Base-by-base conservation (phyloP, 2,329 filamentous ascomycete genomes). In the Fusarium camptoceras region DNA sequence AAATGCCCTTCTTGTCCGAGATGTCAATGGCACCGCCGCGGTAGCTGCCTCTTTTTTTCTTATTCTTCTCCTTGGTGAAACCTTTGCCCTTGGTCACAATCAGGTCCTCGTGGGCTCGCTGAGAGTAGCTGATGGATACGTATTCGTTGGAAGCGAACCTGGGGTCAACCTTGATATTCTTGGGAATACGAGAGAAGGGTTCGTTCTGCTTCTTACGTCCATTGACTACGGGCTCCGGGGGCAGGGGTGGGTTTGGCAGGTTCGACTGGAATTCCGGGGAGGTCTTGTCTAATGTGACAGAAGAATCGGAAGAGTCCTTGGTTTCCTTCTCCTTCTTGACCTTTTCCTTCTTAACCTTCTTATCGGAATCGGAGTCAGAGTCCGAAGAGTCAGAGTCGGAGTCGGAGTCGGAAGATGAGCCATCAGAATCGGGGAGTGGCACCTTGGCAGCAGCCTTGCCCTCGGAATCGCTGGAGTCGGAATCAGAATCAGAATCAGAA, bases 31-130 rank as follows among this genome's bases (percentile, higher is more conserved):
- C 82, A 9, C 96, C 96, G 46, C 96, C 96, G 49, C 92, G 90
- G 86, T 97, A 99, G 72, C 91, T 93, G 53, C 96, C 96, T 74
- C 90, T 87, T 87, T 94, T 94, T 87, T 94, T 96, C 87, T 99
- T 99, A 83, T 99, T 99, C 90, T 99, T 99, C 85, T 98, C 96
- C 86, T 99, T 99, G 64, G 95, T 98, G 83, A 99, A 99, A 6
- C 94, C 94, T 84, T 98, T 98, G 76, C 96, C 96, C 79, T 92
- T 93, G 31, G 95, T 98, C 41, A 97, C 88, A 50, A 94, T 93
- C 68, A 99, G 83, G 78, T 98, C 94, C 73, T 94, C 88, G 77
- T 94, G 93, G 11, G 97, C 97, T 73, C 90, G 90, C 75, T 96
- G 91, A 25, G 94, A 95, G 82, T 98, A 99, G 69, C 92, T 91